phyloP scores from a whole-genome alignment of 768 basidiomycete species.

The Termitomyces sp. region DNA sequence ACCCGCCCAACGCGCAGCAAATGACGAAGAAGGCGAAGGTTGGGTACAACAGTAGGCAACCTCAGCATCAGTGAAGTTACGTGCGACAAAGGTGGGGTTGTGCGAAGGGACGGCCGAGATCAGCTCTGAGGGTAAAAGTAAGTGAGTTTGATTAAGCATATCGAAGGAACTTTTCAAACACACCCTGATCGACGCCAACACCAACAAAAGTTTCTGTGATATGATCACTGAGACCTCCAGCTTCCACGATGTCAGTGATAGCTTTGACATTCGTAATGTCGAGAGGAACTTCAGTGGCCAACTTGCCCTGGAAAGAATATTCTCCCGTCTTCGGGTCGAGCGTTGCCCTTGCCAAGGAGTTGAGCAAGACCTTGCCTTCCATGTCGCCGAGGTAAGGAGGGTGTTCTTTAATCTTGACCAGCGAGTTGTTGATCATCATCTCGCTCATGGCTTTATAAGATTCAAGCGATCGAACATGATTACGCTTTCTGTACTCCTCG shows the following conservation, averaged over 20 bases:
- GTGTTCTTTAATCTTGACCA: constrained; percentile 92
- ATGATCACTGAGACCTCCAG: constrained; percentile 21
- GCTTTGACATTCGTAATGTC: constrained; percentile 67
- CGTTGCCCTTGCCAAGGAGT: constrained; percentile 84
- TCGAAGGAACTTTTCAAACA: constrained; percentile 11
- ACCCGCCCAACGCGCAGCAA: constrained; percentile 95
- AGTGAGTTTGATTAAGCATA: constrained; percentile 3
- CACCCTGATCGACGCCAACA: constrained; percentile 88
- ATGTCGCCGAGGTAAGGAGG: constrained; percentile 86
- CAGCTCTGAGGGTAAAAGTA: constrained; percentile 48
- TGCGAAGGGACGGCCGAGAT: constrained; percentile 89
- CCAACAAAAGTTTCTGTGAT: constrained; percentile 48
- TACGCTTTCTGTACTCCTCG: constrained; percentile 67
- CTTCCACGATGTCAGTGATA: constrained; percentile 47
- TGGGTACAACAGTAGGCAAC: constrained; percentile 82
- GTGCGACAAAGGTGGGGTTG: constrained; percentile 79
- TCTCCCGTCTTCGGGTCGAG: constrained; percentile 82
- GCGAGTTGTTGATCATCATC: constrained; percentile 90
- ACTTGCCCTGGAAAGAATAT: constrained; percentile 69
- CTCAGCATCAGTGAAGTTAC: constrained; percentile 93
- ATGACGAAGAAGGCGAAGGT: constrained; percentile 82
- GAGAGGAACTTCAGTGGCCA: constrained; percentile 43
- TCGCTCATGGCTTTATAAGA: constrained; percentile 91
- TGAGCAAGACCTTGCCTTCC: constrained; percentile 82
- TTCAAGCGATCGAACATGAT: constrained; percentile 56